Evolutionary conservation across 495 filamentous ascomycete genomes (phyloP).

Genomic region (Lindgomyces ingoldianus): DNA sequence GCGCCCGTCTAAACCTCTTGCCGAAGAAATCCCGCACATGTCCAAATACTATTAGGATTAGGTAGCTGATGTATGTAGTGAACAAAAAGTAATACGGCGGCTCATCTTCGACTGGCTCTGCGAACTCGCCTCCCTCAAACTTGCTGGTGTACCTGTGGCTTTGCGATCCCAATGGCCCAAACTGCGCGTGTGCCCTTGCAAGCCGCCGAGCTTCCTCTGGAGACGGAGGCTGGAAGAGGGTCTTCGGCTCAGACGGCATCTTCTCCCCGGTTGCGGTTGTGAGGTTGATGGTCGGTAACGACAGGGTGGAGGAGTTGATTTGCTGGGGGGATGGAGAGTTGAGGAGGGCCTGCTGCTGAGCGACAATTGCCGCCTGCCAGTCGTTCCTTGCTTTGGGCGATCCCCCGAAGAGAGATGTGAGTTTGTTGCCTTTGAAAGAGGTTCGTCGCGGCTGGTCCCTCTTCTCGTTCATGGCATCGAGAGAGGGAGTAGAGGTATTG

Average conservation of each 20-base stretch:
- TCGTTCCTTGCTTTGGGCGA: constrained; percentile 59
- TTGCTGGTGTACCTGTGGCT: constrained; percentile 85
- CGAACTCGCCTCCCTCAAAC: constrained; percentile 71
- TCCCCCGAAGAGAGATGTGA: constrained; percentile 60
- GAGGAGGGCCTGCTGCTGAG: constrained; percentile 59
- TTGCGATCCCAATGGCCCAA: constrained; percentile 78
- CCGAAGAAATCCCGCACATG: constrained; percentile 97
- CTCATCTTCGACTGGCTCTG: constrained; percentile 86
- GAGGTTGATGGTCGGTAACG: constrained; percentile 87
- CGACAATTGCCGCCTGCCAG: constrained; percentile 56
- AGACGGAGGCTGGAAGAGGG: constrained; percentile 89
- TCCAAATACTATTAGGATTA: constrained; percentile 92
- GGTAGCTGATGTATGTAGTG: constrained; percentile 95
- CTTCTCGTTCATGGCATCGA: constrained; percentile 41
- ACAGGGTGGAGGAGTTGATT: constrained; percentile 70
- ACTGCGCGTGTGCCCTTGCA: constrained; percentile 83
- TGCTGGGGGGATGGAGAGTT: constrained; percentile 58
- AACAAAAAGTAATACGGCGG: constrained; percentile 95
- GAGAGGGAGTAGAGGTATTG: constrained; percentile 31
- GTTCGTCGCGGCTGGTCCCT: constrained; percentile 43
- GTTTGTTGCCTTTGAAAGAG: constrained; percentile 65
- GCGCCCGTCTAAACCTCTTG: constrained; percentile 82
- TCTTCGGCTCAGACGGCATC: constrained; percentile 64
- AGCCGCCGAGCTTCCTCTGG: constrained; percentile 74
- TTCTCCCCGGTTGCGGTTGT: constrained; percentile 85